Evolutionary conservation across 768 basidiomycete species (phyloP), one percentile per base, ranked within the genome.

Genomic region (Crepidotus variabilis): DNA sequence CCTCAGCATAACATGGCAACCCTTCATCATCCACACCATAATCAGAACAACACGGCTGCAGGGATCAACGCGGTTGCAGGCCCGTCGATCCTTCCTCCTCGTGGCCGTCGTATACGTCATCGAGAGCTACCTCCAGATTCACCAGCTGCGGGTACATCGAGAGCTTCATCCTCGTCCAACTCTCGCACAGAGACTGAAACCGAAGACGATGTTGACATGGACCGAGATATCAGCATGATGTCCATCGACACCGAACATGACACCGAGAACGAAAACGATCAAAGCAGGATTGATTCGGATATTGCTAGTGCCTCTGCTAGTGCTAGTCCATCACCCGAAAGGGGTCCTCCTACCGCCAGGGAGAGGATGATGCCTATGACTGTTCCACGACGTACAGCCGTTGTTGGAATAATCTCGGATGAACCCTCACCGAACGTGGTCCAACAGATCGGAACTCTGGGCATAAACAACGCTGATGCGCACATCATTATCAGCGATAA

Each of bases 181-280:
- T 84, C 85, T 0, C 74, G 86, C 11, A 77, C 85, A 0, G 86
- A 88, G 56, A 87, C 88, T 0, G 90, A 92, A 71, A 87, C 88
- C 0, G 90, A 94, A 66, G 88, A 88, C 50, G 88, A 89, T 47
- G 85, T 78, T 22, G 88, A 90, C 52, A 78, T 75, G 1, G 87
- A 92, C 61, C 84, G 77, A 18, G 88, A 84, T 59, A 72, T 76
- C 34, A 76, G 78, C 50, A 77, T 80, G 69, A 43, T 43, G 39
- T 43, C 39, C 39, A 43, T 43, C 39, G 39, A 43, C 39, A 20
- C 3, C 18, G 39, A 43, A 3, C 39, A 43, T 16, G 39, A 43
- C 39, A 43, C 39, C 39, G 75, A 73, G 50, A 68, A 68, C 33
- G 61, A 54, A 33, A 66, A 65, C 24, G 60, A 63, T 54, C 60